Conservation (phyloP, 1,284 basidiomycete species). For the Farysia itapuensis region DNA sequence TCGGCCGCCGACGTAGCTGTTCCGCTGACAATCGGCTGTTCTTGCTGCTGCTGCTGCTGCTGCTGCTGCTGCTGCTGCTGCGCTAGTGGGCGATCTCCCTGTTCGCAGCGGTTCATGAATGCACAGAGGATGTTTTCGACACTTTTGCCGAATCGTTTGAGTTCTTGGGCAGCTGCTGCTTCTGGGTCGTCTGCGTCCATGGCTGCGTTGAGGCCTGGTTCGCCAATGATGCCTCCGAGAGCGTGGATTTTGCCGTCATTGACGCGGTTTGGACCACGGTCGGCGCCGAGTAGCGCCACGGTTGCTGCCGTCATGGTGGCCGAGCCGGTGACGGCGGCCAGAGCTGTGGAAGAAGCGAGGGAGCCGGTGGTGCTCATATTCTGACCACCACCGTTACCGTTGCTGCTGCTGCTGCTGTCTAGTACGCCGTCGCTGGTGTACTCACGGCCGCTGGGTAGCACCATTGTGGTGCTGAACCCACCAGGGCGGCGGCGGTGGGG, state of each 20-base stretch:
- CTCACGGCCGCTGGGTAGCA: not conserved
- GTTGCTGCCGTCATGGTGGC: slow-evolving; percentile 2
- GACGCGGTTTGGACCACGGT: slow-evolving; percentile 40
- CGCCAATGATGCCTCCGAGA: slow-evolving; percentile 40
- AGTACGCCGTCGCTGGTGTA: not conserved
- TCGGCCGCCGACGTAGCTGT: not conserved
- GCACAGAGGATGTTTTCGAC: slow-evolving; percentile 56
- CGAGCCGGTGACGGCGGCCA: not conserved
- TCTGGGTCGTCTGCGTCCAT: slow-evolving; percentile 46
- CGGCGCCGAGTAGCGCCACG: slow-evolving; percentile 4
- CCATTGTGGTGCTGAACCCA: slow-evolving; percentile 6
- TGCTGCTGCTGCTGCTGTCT: not conserved
- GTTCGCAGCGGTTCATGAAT: slow-evolving; percentile 45
- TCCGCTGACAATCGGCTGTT: not conserved
- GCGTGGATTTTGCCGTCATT: slow-evolving; percentile 38
- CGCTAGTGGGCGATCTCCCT: slow-evolving; percentile 5
- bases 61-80: not conserved
- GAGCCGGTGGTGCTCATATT: not conserved
- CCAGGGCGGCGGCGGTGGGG: slow-evolving; percentile 11
- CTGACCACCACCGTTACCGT: not conserved
- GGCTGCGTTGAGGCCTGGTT: slow-evolving; percentile 28
- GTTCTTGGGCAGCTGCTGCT: slow-evolving; percentile 40
- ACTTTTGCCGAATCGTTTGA: slow-evolving; percentile 46
- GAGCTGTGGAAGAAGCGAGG: not conserved
- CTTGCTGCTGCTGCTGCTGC: not conserved